phyloP scores from a whole-genome alignment of 345 rosid species.

The Pistacia integerrima region DNA sequence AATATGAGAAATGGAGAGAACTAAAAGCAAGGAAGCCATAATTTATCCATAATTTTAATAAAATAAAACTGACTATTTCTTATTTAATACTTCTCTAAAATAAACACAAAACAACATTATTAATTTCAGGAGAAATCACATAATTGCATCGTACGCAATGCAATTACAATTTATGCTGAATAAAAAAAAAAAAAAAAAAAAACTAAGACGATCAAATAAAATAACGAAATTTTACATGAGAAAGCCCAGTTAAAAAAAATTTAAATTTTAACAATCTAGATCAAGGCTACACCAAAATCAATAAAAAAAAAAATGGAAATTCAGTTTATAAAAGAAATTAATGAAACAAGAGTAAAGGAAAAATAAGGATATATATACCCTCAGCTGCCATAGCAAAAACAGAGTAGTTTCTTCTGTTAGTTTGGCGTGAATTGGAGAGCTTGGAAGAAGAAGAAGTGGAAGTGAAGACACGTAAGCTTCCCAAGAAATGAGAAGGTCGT shows the following conservation, averaged over 20 bases:
- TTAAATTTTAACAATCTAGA: not conserved
- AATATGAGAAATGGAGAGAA: not conserved
- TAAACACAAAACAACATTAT: not conserved
- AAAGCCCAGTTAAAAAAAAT: not conserved
- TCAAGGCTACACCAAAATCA: not conserved
- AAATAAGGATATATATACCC: conserved; percentile 42
- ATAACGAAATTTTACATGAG: not conserved
- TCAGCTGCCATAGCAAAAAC: conserved; percentile 79
- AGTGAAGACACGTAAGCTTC: conserved; percentile 43
- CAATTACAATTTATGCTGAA: not conserved
- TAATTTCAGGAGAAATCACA: not conserved
- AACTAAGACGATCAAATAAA: not conserved
- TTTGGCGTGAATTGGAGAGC: conserved; percentile 28
- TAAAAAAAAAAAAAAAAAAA: not conserved
- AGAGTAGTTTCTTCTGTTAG: conserved; percentile 55
- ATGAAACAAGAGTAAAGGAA: not conserved
- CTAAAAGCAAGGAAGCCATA: not conserved
- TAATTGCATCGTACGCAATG: not conserved
- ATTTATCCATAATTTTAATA: not conserved
- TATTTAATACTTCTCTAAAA: not conserved
- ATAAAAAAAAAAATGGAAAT: conserved; percentile 1
- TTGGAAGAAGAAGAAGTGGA: conserved; percentile 37
- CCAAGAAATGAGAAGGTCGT: conserved; percentile 56
- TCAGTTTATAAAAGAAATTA: not conserved
- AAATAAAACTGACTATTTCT: not conserved